Conservation (phyloP, 2,329 filamentous ascomycete species). For the Huntiella savannae region DNA sequence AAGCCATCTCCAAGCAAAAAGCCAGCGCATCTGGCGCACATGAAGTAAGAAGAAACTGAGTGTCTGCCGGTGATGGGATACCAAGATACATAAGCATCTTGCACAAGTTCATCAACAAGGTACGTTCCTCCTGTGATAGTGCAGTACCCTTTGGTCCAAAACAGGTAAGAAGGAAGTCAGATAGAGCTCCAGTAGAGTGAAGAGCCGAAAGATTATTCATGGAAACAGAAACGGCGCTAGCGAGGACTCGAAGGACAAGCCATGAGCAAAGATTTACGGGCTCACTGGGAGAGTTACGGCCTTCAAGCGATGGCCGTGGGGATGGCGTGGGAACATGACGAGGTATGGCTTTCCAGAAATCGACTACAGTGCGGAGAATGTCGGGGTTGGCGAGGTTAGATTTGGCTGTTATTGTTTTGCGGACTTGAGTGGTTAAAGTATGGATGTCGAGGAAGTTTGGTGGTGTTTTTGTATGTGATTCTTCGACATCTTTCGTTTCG, state of each 20-base stretch:
- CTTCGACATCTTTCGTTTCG: slow-evolving; percentile 12
- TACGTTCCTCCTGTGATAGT: slow-evolving; percentile 32
- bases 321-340: background rate
- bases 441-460: background rate
- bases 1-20: slow-evolving; percentile 56
- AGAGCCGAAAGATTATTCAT: slow-evolving; percentile 50
- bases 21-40: slow-evolving; percentile 37
- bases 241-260: slow-evolving; percentile 45
- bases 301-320: background rate
- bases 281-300: slow-evolving; percentile 14
- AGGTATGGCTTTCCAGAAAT: slow-evolving; percentile 45
- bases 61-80: slow-evolving; percentile 63
- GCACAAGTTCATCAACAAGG: slow-evolving; percentile 46
- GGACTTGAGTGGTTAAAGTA: slow-evolving; percentile 17
- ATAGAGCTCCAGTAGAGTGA: slow-evolving; percentile 54
- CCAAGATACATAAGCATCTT: slow-evolving; percentile 54
- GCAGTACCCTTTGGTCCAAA: slow-evolving; percentile 26
- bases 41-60: slow-evolving; percentile 47
- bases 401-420: slow-evolving; percentile 29
- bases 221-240: slow-evolving; percentile 38
- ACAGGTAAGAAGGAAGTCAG: slow-evolving; percentile 42
- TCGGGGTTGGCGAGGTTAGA: slow-evolving; percentile 40
- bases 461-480: background rate
- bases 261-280: slow-evolving; percentile 36
- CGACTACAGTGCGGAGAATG: slow-evolving; percentile 41